phyloP scores from a whole-genome alignment of 1,139 yeast genomes.

The Diutina rugosa region DNA sequence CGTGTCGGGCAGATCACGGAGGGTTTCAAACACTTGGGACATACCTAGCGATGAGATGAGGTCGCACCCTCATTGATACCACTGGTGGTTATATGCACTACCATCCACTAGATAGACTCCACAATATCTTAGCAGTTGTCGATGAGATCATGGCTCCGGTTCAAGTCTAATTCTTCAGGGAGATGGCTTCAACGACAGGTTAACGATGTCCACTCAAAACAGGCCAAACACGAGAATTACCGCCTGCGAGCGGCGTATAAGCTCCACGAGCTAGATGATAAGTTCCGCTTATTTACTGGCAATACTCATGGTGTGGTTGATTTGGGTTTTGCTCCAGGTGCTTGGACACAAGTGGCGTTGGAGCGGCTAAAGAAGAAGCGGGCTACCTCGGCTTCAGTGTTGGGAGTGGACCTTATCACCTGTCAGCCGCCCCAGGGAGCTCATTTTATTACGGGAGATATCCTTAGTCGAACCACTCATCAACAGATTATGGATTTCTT shows the following conservation, averaged over 20 bases:
- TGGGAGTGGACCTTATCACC: constrained; percentile 30
- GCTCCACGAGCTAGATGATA: constrained; percentile 55
- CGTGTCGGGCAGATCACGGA: neutral
- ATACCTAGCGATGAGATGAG: neutral
- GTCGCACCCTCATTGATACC: neutral
- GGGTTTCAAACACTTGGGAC: neutral
- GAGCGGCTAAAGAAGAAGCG: constrained; percentile 11
- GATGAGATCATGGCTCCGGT: constrained; percentile 10
- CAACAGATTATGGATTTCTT: constrained; percentile 13
- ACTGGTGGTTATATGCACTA: neutral
- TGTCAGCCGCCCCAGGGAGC: constrained; percentile 29
- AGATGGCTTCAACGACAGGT: constrained; percentile 67
- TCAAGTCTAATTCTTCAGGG: constrained; percentile 34
- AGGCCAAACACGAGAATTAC: constrained; percentile 51
- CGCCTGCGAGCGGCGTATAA: constrained; percentile 89
- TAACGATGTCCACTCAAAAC: constrained; percentile 48
- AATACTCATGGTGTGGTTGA: constrained; percentile 53
- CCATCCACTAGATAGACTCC: neutral
- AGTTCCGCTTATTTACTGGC: constrained; percentile 43
- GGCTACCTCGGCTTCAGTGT: constrained; percentile 8
- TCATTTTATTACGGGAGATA: constrained; percentile 28
- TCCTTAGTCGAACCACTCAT: constrained; percentile 22
- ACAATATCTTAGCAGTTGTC: constrained; percentile 5
- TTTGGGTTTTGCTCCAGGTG: constrained; percentile 42
- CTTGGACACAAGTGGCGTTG: constrained; percentile 34